phyloP scores from a whole-genome alignment of 2,329 filamentous ascomycete genomes.

The Lasiodiplodia sp. region DNA sequence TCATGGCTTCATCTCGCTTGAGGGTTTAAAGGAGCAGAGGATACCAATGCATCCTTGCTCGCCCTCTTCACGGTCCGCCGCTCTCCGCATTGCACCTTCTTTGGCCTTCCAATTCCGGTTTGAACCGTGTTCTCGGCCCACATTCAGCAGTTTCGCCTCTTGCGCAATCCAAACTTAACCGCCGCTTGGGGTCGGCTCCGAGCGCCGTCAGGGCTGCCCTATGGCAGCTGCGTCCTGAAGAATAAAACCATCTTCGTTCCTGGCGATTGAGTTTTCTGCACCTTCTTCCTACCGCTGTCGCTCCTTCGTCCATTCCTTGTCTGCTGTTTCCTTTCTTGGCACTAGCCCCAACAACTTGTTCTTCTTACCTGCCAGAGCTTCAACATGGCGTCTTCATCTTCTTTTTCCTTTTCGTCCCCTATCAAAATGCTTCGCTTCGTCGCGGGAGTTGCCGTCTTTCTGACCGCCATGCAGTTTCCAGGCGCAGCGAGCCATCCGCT shows the following conservation, averaged over 20 bases:
- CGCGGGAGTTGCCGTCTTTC: constrained; percentile 19
- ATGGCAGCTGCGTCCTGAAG: neutral
- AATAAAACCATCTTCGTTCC: neutral
- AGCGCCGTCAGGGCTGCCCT: neutral
- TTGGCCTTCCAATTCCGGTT: neutral
- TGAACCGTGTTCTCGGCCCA: neutral
- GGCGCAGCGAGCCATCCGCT: constrained; percentile 14
- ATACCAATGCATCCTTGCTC: constrained; percentile 10
- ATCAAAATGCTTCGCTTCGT: constrained; percentile 6
- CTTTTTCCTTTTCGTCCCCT: neutral
- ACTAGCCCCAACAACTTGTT: constrained; percentile 8
- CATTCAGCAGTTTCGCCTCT: constrained; percentile 1
- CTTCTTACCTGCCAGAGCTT: neutral
- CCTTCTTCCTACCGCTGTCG: neutral
- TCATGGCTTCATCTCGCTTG: constrained; percentile 19
- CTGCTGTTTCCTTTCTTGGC: constrained; percentile 19
- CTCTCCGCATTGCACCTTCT: neutral
- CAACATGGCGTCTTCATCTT: constrained; percentile 8
- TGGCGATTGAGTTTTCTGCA: neutral
- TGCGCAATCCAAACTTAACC: constrained; percentile 10
- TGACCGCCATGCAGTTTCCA: constrained; percentile 18
- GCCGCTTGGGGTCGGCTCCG: neutral
- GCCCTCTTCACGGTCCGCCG: constrained; percentile 12
- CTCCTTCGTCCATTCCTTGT: constrained; percentile 18
- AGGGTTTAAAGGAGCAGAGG: constrained; percentile 14